A percentile compares a stretch with the other conserved stretches of the same genome.
Evolutionary conservation across 2,329 filamentous ascomycete species (phyloP).

Genomic region (Ceratocystis huliohia): DNA sequence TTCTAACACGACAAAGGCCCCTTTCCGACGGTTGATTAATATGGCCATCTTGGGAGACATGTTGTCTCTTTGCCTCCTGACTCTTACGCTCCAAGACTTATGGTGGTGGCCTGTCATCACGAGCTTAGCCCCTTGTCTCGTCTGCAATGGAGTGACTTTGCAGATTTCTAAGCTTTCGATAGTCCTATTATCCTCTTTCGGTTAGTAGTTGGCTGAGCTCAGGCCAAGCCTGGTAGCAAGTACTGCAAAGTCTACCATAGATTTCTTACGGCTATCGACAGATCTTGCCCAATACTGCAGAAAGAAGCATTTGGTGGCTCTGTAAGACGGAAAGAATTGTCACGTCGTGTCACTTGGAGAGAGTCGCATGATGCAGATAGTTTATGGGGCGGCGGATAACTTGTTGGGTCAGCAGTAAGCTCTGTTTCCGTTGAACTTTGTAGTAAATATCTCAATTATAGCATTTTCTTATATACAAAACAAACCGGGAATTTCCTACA

Average conservation of each 20-base stretch:
- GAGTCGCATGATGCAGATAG: not conserved
- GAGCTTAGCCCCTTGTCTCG: not conserved
- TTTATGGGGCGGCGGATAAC: not conserved
- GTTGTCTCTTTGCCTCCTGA: not conserved
- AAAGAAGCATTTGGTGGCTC: not conserved
- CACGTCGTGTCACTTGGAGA: not conserved
- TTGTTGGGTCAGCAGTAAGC: no score
- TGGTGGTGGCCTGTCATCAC: not conserved
- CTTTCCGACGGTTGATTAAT: not conserved
- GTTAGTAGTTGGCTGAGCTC: not conserved
- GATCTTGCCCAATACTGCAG: no score
- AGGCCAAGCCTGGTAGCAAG: not conserved
- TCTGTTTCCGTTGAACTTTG: no score
- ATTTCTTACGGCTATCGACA: no score
- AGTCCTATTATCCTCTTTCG: not conserved
- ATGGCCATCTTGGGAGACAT: not conserved
- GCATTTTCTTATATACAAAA: no score
- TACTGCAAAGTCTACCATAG: not conserved
- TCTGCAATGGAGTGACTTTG: not conserved
- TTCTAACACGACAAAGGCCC: not conserved
- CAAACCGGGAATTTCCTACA: no score
- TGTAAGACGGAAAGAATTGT: not conserved
- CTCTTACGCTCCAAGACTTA: not conserved
- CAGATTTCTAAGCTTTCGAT: not conserved
- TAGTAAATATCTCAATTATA: no score